Evolutionary conservation across 306 rosid species (phyloP), one percentile per base, ranked within the genome.

Genomic region (Malus orientalis): DNA sequence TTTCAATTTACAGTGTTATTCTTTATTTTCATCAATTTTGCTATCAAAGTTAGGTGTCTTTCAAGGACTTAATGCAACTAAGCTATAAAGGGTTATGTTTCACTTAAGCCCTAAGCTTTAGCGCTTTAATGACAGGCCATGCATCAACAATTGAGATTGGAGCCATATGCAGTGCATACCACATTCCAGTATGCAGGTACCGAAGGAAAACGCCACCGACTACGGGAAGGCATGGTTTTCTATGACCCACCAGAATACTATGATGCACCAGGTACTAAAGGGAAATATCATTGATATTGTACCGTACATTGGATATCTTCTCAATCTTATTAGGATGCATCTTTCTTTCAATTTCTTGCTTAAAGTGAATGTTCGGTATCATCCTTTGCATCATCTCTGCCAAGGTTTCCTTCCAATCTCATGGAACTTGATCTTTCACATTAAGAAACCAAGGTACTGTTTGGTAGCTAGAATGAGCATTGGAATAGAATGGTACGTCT

Each of bases 131-230:
- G 76, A 84, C 85, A 90, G 98, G 94, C 90, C 78, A 93, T 84
- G 97, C 83, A 86, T 78, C 93, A 91, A 80, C 98, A 93, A 80
- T 87, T 93, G 73, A 84, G 88, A 81, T 81, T 93, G 89, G 86
- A 91, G 87, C 93, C 98, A 22, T 93, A 93, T 82, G 98, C 98
- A 54, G 91, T 93, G 78, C 98, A 93, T 80, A 93, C 98, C 44
- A 93, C 96, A 67, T 93, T 93, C 80, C 96, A 93, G 79, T 91
- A 82, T 84, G 96, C 91, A 12, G 98, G 97, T 70, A 93, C 98
- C 3, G 94, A 86, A 81, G 98, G 98, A 86, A 93, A 93, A 85
- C 97, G 98, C 63, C 98, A 91, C 83, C 85, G 97, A 72, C 86
- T 93, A 61, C 91, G 97, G n/a, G 98, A 93, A 84, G 97, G 88